phyloP scores from a whole-genome alignment of 2,329 filamentous ascomycete genomes.

The Alternaria tenuissima region DNA sequence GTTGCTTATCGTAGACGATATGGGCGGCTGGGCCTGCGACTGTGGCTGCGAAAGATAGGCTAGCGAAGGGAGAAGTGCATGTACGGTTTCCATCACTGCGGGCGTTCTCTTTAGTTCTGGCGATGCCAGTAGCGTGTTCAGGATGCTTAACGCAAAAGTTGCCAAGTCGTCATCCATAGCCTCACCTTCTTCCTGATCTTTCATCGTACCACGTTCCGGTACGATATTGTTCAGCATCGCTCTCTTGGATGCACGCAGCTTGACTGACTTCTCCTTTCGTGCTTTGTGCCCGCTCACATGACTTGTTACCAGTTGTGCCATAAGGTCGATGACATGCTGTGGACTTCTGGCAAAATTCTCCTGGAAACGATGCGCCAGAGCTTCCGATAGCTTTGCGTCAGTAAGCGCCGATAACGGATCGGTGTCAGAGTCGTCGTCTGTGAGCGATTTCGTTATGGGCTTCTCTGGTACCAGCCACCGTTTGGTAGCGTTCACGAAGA shows the following conservation, averaged over 20 bases:
- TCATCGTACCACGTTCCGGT: conserved; percentile 9
- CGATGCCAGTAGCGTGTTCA: conserved; percentile 48
- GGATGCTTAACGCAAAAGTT: conserved; percentile 52
- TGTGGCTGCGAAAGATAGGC: conserved; percentile 32
- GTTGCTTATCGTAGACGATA: conserved; percentile 33
- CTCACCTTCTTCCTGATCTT: neutral
- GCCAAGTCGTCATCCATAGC: conserved; percentile 45
- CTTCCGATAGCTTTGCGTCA: conserved; percentile 70
- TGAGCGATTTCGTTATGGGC: conserved; percentile 24
- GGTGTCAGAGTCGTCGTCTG: conserved; percentile 39
- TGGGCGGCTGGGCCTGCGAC: conserved; percentile 1
- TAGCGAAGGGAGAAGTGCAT: conserved; percentile 25
- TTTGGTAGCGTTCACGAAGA: conserved; percentile 68
- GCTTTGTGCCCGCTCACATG: conserved; percentile 54
- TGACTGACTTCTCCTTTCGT: conserved; percentile 49
- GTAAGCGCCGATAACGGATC: conserved; percentile 61
- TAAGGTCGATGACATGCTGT: conserved; percentile 70
- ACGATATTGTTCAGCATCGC: conserved; percentile 39
- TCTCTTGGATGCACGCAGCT: conserved; percentile 33
- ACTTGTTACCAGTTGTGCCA: conserved; percentile 65
- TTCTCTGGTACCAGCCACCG: conserved; percentile 60
- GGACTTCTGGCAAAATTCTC: conserved; percentile 71
- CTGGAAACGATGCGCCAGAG: conserved; percentile 69
- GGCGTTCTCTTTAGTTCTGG: conserved; percentile 45
- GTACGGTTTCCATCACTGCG: conserved; percentile 24